Evolutionary conservation across 164 flowering plant species (phyloP), one percentile per base, ranked within the genome.

Genomic region (Nelumbo lutea): DNA sequence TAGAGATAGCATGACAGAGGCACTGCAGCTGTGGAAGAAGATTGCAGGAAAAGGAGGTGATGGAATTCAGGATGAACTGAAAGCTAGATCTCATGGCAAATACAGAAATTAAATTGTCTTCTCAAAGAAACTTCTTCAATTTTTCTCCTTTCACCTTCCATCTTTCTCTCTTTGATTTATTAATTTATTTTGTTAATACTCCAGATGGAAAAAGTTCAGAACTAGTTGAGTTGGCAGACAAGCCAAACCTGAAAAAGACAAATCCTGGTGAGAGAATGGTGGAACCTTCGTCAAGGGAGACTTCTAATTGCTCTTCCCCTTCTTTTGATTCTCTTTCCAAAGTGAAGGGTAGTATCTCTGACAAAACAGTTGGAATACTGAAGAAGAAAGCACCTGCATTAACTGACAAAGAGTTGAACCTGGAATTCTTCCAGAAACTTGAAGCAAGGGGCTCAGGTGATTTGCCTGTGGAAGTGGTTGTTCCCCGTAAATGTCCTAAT

Each of bases 1-100:
- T 59, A 84, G 97, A 83, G 98, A 95, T 72, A 90, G 97, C 81
- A 85, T 95, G 79, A 80, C 77, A 45, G 97, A 95, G 76, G 97
- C 98, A 62, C 72, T 95, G 76, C 96, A 85, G 71, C 76, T 80
- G 15, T 95, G 97, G 98, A 95, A 92, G 81, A 85, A 81, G 75
- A 76, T 88, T 77, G 79, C 83, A 6, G 96, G 85, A 62, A 85
- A 86, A 71, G 82, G 70, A 55, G 82, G 70, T 15, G 91, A 87
- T 76, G 86, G 80, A 46, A 64, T 67, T 67, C 46, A 83, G 59
- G 89, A 82, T 65, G 84, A 78, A n/a, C 73, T 57, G 39, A 87
- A 78, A 68, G 59, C 82, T 65, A 64, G 72, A 2, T 76, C 82
- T 73, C 73, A 60, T 74, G 96, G 92, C 88, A 55, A 77, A 79